Evolutionary conservation across 495 filamentous ascomycete species (phyloP), one percentile per base, ranked within the genome.

Genomic region (Podospora conica): DNA sequence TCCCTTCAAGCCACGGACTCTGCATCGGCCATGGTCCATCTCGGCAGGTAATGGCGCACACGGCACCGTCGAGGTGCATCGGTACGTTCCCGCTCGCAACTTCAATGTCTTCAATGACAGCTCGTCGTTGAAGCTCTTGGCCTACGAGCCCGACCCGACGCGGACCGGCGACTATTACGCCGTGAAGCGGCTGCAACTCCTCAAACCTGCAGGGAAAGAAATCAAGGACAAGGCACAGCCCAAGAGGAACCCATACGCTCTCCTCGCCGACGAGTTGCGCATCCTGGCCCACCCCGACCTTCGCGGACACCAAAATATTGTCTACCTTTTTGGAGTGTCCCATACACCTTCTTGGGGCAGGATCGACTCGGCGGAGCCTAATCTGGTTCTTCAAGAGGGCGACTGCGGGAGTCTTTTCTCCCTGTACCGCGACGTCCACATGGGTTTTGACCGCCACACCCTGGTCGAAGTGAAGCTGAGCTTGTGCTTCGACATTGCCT

Each of bases 11-110:
- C 54, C 54, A 18, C 21, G 54, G 54, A 56, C 54, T 56, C 54
- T 56, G 7, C 54, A 56, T 18, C 54, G 54, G 18, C 54, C 54
- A 15, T 56, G 54, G 54, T 9, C 54, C 54, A 56, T 56, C 21
- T 56, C 54, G 54, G 54, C 54, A 24, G 54, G 54, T 8, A 7
- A 23, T 24, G 54, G 54, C 54, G 54, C 54, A 9, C 21, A 23
- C 54, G 54, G 54, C 54, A 20, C 54, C 23, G 54, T 56, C 54
- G 54, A 56, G 54, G 54, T 56, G 54, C 54, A 56, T n/a, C 54
- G 54, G 15, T 56, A 56, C 54, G 54, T 56, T 24, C 54, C 15
- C 54, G 54, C n/a, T 56, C 54, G 54, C 54, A 56, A 56, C 54
- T 56, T 15, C 15, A n/a, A 56, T 9, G 54, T 56, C 54, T 56